A percentile compares a stretch with the other conserved stretches of the same genome.
Conservation (phyloP, 139 green algal species). For the Micractinium sp. region DNA sequence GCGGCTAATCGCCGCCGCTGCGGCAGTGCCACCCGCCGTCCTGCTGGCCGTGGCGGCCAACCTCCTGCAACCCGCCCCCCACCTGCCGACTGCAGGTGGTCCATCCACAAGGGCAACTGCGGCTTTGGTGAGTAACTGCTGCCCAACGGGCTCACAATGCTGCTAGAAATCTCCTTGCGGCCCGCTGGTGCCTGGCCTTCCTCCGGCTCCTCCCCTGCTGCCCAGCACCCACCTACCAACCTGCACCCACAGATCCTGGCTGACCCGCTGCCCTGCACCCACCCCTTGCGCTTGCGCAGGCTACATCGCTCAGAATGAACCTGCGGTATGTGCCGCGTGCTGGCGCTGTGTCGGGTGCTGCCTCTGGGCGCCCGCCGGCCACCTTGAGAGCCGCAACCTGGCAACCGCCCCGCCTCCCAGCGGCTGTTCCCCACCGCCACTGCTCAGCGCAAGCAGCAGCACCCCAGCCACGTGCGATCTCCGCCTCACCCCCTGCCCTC, state of each 20-base stretch:
- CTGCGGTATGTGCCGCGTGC: background rate
- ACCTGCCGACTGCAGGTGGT: background rate
- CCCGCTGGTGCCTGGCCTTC: too few species aligned
- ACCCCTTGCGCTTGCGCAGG: background rate
- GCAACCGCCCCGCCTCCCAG: too few species aligned
- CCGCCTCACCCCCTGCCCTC: background rate
- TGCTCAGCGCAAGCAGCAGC: background rate
- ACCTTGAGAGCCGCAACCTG: background rate
- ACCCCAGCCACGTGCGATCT: background rate
- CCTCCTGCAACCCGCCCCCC: background rate
- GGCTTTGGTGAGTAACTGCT: conserved; percentile 12
- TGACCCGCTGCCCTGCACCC: background rate
- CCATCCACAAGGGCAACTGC: conserved; percentile 28
- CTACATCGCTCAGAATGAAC: conserved; percentile 19
- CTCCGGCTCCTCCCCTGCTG: too few species aligned
- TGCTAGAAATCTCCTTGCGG: too few species aligned
- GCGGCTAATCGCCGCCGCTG: background rate
- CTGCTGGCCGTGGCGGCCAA: background rate
- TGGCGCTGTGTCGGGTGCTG: background rate
- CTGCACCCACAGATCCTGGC: too few species aligned
- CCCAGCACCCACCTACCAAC: too few species aligned
- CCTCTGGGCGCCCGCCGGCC: background rate
- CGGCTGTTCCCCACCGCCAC: too few species aligned
- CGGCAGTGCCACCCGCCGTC: background rate
- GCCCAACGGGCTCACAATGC: too few species aligned